Percentiles rank a stretch among this genome's conserved stretches.
Conservation (phyloP, 768 basidiomycete genomes). For the Auricularia auricula-judae region DNA sequence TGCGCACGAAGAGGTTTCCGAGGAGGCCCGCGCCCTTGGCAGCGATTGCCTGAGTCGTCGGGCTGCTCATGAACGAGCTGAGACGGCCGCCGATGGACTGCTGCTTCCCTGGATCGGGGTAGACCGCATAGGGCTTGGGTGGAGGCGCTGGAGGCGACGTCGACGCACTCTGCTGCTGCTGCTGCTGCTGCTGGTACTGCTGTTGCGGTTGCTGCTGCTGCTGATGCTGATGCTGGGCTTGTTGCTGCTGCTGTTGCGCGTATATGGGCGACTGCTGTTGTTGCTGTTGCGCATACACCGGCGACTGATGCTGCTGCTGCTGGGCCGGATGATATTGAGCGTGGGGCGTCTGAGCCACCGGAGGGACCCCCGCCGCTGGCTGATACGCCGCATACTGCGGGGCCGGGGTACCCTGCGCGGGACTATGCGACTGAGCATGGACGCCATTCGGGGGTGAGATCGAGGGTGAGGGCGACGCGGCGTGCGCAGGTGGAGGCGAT, state of each 20-base stretch:
- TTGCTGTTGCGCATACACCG: too few relatives aligned
- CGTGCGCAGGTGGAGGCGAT: too few relatives aligned
- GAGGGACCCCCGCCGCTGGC: too few relatives aligned
- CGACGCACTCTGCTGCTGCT: background rate
- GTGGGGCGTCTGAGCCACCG: background rate
- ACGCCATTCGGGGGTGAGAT: too few relatives aligned
- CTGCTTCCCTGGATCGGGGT: background rate
- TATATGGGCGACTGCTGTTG: too few relatives aligned
- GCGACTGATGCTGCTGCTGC: background rate
- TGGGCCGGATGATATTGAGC: background rate
- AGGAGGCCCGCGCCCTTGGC: background rate
- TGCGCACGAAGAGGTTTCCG: background rate
- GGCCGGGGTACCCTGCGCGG: too few relatives aligned
- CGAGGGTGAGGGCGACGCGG: too few relatives aligned
- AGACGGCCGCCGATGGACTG: background rate
- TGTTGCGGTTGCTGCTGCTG: background rate
- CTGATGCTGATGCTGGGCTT: background rate
- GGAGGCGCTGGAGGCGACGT: background rate
- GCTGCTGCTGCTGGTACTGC: background rate
- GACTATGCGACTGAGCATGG: too few relatives aligned
- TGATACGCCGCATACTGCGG: background rate
- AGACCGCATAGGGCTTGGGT: background rate
- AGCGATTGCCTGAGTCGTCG: background rate
- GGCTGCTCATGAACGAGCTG: background rate
- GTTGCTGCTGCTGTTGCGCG: background rate